Percentiles rank a stretch among this genome's conserved stretches.
These are phyloP conservation scores for Lactarius psammicola DNA, from an alignment of 768 basidiomycete species.

Conservation along the genomic window DNA sequence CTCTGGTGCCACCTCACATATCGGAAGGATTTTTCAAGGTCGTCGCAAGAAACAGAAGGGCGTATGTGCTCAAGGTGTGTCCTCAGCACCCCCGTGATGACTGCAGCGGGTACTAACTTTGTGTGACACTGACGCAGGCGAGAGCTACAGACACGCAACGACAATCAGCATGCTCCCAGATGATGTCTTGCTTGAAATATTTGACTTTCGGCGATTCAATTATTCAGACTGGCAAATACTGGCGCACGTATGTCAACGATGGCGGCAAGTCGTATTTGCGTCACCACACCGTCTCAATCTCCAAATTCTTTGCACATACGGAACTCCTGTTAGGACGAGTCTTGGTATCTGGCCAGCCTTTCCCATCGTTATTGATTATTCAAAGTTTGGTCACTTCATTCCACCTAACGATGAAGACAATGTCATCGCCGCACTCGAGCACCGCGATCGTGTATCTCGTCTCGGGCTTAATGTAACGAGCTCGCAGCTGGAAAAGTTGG, in stretches of 20 bases:
- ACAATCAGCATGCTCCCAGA: too few species aligned
- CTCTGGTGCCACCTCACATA: not conserved
- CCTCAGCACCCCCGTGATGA: not conserved
- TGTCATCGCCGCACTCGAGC: not conserved
- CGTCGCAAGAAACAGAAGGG: not conserved
- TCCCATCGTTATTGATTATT: not conserved
- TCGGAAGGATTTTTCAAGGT: not conserved
- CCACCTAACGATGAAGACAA: not conserved
- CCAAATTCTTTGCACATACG: not conserved
- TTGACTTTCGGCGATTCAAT: slow-evolving; percentile 42
- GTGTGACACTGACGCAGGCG: too few species aligned
- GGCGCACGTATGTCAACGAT: not conserved
- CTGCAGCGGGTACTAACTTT: not conserved
- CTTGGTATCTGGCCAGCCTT: not conserved
- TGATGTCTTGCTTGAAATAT: too few species aligned
- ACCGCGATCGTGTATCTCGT: not conserved
- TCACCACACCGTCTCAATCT: not conserved
- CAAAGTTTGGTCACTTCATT: not conserved
- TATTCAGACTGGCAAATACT: slow-evolving; percentile 36
- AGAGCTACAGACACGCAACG: too few species aligned
- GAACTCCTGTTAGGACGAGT: not conserved
- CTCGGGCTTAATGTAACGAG: not conserved
- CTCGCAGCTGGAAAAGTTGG: not conserved
- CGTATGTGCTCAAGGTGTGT: not conserved
- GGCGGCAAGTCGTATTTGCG: not conserved